Evolutionary conservation across 2,329 filamentous ascomycete species (phyloP), one percentile per base, ranked within the genome.

Genomic region (Colletotrichum tropicale): DNA sequence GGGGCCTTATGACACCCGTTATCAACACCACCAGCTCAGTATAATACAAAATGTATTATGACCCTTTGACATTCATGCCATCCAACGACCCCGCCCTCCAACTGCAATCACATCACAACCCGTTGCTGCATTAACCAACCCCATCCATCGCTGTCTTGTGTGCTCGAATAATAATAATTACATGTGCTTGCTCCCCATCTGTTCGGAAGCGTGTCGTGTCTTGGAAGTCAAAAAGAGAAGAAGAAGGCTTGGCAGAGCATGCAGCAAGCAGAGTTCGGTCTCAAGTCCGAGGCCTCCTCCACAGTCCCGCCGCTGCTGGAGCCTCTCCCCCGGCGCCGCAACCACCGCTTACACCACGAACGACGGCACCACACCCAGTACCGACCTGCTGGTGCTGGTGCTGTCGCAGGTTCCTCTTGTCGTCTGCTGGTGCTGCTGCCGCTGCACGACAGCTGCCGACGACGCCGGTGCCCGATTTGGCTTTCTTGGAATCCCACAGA

Each of bases 241-340:
- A 15, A 10, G 18, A 70, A 56, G 26, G 32, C 61, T 48, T 56
- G 72, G 38, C 55, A 69, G 26, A 24, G 43, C 43, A 48, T 48
- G 38, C 38, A 21, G 18, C 18, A 65, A 24, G 16, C 10, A 65
- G 15, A 69, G 64, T 65, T 68, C 21, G 34, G 58, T 69, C 70
- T 74, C 48, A 69, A 30, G 58, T 73, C 21, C 48, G 48, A n/a
- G 70, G 65, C 34, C 56, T 61, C 56, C 65, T 73, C 74, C 70
- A 73, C 18, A 74, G 24, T 26, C 34, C 36, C 21, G 36, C 32
- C 43, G 36, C 26, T 38, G 8, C 24, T 36, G 56, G 38, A 38
- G 58, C 30, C 38, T 56, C 67, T 48, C 56, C 26, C 18, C 67
- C 66, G 52, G 15, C 32, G 28, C 32, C 52, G 66, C 43, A 52